These are phyloP conservation scores for Cladosporium sp. DNA, from an alignment of 2,329 filamentous ascomycete genomes.

Conservation along the genomic window DNA sequence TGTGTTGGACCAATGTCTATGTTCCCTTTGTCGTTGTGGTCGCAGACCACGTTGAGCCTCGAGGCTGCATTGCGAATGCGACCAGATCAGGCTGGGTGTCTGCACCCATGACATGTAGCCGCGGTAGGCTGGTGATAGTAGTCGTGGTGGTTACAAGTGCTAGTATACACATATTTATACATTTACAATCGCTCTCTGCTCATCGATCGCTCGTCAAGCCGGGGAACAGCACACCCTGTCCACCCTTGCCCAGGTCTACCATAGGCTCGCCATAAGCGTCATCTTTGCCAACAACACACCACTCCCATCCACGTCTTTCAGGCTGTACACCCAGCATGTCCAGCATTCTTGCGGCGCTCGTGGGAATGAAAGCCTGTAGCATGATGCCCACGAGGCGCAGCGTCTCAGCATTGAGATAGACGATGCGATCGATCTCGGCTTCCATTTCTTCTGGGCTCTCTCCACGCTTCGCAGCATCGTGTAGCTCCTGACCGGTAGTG, in stretches of 20 bases:
- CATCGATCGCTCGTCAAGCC: slow-evolving; percentile 38
- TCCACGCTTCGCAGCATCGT: slow-evolving; percentile 26
- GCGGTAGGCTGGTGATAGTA: background rate
- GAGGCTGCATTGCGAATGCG: background rate
- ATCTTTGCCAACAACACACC: slow-evolving; percentile 67
- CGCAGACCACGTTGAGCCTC: background rate
- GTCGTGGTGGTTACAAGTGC: background rate
- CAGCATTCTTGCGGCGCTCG: slow-evolving; percentile 70
- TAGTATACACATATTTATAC: background rate
- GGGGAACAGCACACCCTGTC: slow-evolving; percentile 56
- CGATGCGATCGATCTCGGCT: slow-evolving; percentile 56
- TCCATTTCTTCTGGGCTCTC: slow-evolving; percentile 35
- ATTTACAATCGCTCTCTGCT: background rate
- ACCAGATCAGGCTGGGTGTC: background rate
- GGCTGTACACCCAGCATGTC: slow-evolving; percentile 73
- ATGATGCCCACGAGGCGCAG: slow-evolving; percentile 80
- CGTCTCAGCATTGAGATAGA: slow-evolving; percentile 75
- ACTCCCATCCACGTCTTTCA: slow-evolving; percentile 63
- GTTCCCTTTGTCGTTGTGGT: background rate
- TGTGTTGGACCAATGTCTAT: background rate
- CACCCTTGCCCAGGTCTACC: slow-evolving; percentile 45
- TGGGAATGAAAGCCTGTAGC: slow-evolving; percentile 87
- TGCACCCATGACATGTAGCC: background rate
- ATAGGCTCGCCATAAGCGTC: slow-evolving; percentile 64
- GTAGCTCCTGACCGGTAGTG: slow-evolving; percentile 35